Evolutionary conservation across 805 yeast genomes (phyloP).

Genomic region (Yamadazyma philogaea): DNA sequence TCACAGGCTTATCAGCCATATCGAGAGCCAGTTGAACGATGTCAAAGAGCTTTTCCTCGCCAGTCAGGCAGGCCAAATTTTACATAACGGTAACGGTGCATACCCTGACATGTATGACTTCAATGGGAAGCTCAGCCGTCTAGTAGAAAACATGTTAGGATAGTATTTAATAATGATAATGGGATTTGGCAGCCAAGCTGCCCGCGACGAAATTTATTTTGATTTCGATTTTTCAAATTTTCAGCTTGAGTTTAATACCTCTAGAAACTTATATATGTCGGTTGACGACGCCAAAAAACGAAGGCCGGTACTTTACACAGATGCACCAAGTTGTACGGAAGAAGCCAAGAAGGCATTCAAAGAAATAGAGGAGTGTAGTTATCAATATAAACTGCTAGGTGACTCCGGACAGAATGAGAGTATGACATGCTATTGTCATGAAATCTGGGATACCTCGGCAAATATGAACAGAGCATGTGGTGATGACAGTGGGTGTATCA

Average conservation of each 20-base stretch:
- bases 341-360: slow-evolving; percentile 66
- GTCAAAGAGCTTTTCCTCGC: slow-evolving; percentile 10
- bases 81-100: slow-evolving; percentile 1
- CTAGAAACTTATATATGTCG: slow-evolving; percentile 3
- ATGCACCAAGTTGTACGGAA: slow-evolving; percentile 55
- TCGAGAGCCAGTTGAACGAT: slow-evolving; percentile 15
- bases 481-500: slow-evolving; percentile 84
- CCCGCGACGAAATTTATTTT: neutral
- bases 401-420: slow-evolving; percentile 71
- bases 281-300: slow-evolving; percentile 7
- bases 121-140: slow-evolving; percentile 17
- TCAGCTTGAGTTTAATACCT: neutral
- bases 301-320: slow-evolving; percentile 27
- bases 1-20: slow-evolving; percentile 21
- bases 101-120: slow-evolving; percentile 15
- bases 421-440: slow-evolving; percentile 89
- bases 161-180: neutral
- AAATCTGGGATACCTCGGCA: slow-evolving; percentile 38
- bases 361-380: slow-evolving; percentile 56
- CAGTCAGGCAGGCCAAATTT: neutral
- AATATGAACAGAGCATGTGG: slow-evolving; percentile 69
- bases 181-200: neutral
- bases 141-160: slow-evolving; percentile 14
- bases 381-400: slow-evolving; percentile 61
- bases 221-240: neutral